Evolutionary conservation across 2,329 filamentous ascomycete genomes (phyloP), one percentile per base, ranked within the genome.

Genomic region (Aureobasidium mangrovei): DNA sequence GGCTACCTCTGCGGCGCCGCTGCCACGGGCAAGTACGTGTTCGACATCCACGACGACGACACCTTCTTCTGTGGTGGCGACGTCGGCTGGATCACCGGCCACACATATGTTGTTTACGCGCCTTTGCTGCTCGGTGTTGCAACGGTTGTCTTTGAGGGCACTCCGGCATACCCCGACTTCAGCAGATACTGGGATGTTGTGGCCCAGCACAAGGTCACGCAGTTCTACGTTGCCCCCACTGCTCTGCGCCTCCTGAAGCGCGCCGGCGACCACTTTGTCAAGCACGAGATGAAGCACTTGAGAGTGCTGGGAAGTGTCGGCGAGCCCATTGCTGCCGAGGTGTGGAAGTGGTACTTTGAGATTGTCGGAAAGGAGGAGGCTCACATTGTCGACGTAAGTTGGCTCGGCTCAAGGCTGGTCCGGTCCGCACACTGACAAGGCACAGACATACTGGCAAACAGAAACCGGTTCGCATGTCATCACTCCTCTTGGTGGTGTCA

Each of bases 301-400:
- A 82, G 93, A 68, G 85, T 97, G 4, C 77, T 98, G 24, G 93
- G 91, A 57, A 95, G 91, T 18, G 93, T 98, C 56, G 93, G 93
- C 62, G 93, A 98, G 76, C 93, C 93, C 38, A 98, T 98, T 65
- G 91, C 93, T 18, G 88, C 91, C 26, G 93, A 98, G 72, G 87
- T 98, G 57, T 98, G 93, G 93, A 97, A 97, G 75, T 98, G 93
- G 93, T 98, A 97, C 75, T 91, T 90, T 69, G 90, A 97, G 72
- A 80, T 86, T 62, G 90, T 98, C 52, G 93, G 93, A 66, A 94
- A 90, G 78, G 85, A 91, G 72, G 85, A 95, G 71, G 86, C 88
- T 46, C 93, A 98, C 67, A 79, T 98, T 70, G 85, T 96, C 54
- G 93, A 98, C 70, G 90, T 95, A 77, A 80, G 89, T 81, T 24